phyloP scores from a whole-genome alignment of 2,329 filamentous ascomycete species.

The Microcyclospora pomicola region DNA sequence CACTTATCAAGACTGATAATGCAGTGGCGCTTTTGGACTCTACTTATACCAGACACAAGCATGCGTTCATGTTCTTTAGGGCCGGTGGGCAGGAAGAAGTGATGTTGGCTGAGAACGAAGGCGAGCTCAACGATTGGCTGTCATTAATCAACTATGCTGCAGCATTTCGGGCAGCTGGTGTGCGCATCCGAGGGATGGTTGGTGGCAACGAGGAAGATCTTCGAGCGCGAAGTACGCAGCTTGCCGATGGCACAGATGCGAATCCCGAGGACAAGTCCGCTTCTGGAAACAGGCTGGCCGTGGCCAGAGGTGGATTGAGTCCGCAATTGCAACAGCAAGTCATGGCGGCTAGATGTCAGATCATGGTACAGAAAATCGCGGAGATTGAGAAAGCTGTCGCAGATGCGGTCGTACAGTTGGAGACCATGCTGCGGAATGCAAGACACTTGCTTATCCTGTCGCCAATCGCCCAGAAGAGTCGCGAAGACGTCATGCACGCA shows the following conservation, averaged over 20 bases:
- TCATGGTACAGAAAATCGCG: constrained; percentile 70
- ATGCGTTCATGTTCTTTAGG: constrained; percentile 82
- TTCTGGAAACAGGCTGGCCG: constrained; percentile 51
- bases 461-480: constrained; percentile 78
- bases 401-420: constrained; percentile 60
- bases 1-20: constrained; percentile 82
- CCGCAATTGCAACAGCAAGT: constrained; percentile 78
- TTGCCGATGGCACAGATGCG: constrained; percentile 19
- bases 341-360: constrained; percentile 62
- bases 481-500: constrained; percentile 72
- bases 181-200: constrained; percentile 76
- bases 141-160: constrained; percentile 93
- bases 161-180: constrained; percentile 80
- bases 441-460: constrained; percentile 79
- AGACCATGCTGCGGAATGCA: constrained; percentile 73
- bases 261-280: constrained; percentile 48
- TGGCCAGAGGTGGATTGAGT: constrained; percentile 32
- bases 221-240: constrained; percentile 38
- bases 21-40: constrained; percentile 78
- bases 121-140: constrained; percentile 92
- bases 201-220: constrained; percentile 61
- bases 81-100: constrained; percentile 81
- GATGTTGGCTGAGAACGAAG: constrained; percentile 76
- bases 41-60: constrained; percentile 87
- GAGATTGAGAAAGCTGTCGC: constrained; percentile 71